phyloP scores from a whole-genome alignment of 306 rosid species.

The Prunus mira region DNA sequence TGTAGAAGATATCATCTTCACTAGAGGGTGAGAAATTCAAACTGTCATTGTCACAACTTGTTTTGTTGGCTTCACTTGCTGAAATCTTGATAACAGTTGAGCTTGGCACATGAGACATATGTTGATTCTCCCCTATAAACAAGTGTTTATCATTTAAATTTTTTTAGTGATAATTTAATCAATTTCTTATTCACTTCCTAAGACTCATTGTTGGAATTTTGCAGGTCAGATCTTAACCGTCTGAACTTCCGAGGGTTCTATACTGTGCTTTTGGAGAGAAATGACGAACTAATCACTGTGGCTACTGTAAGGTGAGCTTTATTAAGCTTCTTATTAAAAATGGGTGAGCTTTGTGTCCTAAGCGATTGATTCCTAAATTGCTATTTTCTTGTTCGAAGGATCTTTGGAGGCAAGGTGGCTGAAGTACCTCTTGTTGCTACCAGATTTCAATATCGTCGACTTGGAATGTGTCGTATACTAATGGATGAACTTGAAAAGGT shows the following conservation, averaged over 20 bases:
- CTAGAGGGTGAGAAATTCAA: constrained; percentile 55
- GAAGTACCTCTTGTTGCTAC: constrained; percentile 88
- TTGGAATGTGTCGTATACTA: constrained; percentile 80
- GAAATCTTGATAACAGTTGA: background rate
- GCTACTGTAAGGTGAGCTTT: constrained; percentile 72
- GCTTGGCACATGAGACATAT: background rate
- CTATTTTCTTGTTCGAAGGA: constrained; percentile 40
- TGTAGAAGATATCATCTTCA: constrained; percentile 64
- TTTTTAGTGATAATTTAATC: background rate
- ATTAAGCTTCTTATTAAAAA: background rate
- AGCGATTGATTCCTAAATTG: constrained; percentile 8
- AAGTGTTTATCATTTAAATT: background rate
- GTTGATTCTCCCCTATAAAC: background rate
- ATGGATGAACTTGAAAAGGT: constrained; percentile 90
- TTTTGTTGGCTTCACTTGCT: background rate
- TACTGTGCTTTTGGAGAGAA: constrained; percentile 62
- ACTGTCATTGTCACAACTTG: constrained; percentile 14
- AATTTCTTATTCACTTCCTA: background rate
- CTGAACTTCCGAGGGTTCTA: constrained; percentile 79
- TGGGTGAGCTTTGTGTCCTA: constrained; percentile 4
- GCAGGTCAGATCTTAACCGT: constrained; percentile 76
- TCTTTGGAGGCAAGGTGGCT: constrained; percentile 73
- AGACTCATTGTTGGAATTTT: constrained; percentile 18
- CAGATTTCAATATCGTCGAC: constrained; percentile 70
- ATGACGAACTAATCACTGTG: constrained; percentile 73